Percentiles rank a stretch among this genome's conserved stretches.
These are phyloP conservation scores for Ogataea paraovalis DNA, from an alignment of 805 yeast species.

Conservation along the genomic window DNA sequence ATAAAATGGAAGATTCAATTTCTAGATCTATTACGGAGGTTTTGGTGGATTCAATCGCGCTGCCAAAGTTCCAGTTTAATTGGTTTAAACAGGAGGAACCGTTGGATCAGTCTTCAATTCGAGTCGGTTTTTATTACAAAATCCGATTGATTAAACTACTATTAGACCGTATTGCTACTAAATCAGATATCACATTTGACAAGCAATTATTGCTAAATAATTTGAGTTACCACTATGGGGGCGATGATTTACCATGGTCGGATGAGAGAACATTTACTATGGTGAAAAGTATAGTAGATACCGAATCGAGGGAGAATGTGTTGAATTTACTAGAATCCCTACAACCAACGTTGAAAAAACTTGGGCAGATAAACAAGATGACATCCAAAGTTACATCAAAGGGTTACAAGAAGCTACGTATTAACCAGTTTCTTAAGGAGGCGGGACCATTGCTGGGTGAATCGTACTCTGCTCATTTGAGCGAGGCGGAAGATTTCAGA, in stretches of 20 bases:
- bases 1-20: neutral
- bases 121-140: conserved; percentile 1
- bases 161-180: neutral
- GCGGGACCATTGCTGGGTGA: conserved; percentile 17
- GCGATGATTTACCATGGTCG: conserved; percentile 9
- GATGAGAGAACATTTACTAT: neutral
- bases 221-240: conserved; percentile 2
- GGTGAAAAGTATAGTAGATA: neutral
- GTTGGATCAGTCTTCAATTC: conserved; percentile 3
- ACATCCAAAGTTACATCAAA: conserved; percentile 10
- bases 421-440: conserved; percentile 9
- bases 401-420: conserved; percentile 11
- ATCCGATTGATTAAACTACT: neutral
- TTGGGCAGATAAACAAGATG: conserved; percentile 6
- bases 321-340: conserved; percentile 2
- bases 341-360: conserved; percentile 4
- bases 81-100: conserved; percentile 13
- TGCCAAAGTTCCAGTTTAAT: conserved; percentile 8
- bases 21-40: neutral
- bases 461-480: conserved; percentile 12
- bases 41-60: neutral
- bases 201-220: neutral
- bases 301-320: neutral
- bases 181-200: neutral
- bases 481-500: conserved; percentile 19